These are phyloP conservation scores for Xerocomellus dryophilus DNA, from an alignment of 768 basidiomycete genomes.

Conservation along the genomic window DNA sequence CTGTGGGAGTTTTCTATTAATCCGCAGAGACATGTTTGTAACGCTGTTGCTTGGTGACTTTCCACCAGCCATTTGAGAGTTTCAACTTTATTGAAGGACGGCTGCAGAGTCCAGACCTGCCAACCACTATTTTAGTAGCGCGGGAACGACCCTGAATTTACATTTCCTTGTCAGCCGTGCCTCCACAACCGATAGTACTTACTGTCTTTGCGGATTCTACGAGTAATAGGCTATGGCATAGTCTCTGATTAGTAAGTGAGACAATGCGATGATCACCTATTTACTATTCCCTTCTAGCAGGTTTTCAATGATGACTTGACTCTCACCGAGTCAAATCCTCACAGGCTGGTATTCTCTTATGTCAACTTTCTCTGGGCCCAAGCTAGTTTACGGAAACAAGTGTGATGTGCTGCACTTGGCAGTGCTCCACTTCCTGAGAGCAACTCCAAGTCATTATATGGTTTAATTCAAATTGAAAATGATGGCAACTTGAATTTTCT, in stretches of 20 bases:
- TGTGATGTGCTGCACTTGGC: background rate
- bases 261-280: background rate
- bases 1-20: background rate
- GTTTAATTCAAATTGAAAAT: background rate
- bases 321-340: background rate
- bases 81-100: background rate
- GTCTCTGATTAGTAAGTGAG: no score
- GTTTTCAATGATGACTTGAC: background rate
- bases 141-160: constrained; percentile 5
- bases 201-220: background rate
- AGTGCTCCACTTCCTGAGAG: background rate
- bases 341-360: background rate
- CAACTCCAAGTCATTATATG: background rate
- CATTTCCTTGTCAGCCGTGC: background rate
- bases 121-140: background rate
- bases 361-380: constrained; percentile 4
- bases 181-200: no score
- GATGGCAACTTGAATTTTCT: background rate
- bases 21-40: no score
- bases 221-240: no score
- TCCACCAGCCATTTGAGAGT: background rate
- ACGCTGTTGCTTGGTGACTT: background rate
- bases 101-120: no score
- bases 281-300: background rate
- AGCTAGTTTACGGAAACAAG: constrained; percentile 1